Base-by-base conservation (phyloP, 129 eudicot genomes). In the Scalesia atractyloides region DNA sequence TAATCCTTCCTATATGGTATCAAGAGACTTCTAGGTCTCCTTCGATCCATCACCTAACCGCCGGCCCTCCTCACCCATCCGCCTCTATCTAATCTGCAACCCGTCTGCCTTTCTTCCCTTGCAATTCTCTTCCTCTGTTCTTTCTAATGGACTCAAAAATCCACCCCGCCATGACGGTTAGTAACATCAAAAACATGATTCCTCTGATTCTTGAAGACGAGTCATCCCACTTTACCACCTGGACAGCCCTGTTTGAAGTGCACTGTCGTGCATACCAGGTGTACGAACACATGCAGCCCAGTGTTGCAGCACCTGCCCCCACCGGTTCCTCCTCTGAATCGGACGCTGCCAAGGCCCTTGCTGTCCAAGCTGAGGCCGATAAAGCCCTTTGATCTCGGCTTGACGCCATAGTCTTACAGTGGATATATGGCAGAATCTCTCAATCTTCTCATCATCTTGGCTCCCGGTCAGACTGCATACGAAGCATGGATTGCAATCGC, bases 171-270 rank as follows among this genome's bases (percentile, higher is more conserved):
- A 17, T 64, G 9, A 39, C 33, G 6, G 33, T 64, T 2, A 64
- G 3, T 33, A 64, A 64, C 51, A 64, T 64, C 24, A 9, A 20
- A 12, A 64, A 37, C 33, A 37, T 64, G 13, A 39, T 64, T 6
- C 69, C 69, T 6, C 5, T 64, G 5, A 64, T 50, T 14, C 69
- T 67, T 47, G 54, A 67, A 10, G 24, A 14, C 3, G 70, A 36
- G 36, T 15, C 19, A 1, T 7, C 4, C n/a, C n/a, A n/a, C n/a
- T n/a, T n/a, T n/a, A n/a, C n/a, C n/a, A n/a, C n/a, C n/a, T n/a
- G n/a, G n/a, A 9, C 10, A 47, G 37, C 43, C 20, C 54, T 66
- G 5, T 64, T 64, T 20, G 41, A 64, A 4, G 41, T 64, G 9
- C 69, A 39, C 12, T 64, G 69, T 14, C 6, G 20, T 24, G 69